phyloP scores from a whole-genome alignment of 2,329 filamentous ascomycete genomes.

The Cladosporium sp. region DNA sequence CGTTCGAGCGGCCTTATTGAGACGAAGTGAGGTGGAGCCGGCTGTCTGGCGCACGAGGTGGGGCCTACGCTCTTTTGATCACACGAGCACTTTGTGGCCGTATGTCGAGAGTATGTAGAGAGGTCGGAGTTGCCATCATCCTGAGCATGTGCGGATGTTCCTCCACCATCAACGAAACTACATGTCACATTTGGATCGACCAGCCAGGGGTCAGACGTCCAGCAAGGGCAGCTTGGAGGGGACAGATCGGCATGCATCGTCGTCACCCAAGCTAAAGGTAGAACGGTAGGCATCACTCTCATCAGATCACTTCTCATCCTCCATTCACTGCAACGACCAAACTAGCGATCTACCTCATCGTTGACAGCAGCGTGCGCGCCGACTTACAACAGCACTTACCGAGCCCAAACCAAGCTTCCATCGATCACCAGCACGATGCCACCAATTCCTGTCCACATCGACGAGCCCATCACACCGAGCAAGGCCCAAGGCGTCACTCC shows the following conservation, averaged over 20 bases:
- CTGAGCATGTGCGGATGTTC: too few relatives aligned
- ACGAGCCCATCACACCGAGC: constrained; percentile 42
- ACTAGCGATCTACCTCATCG: too few relatives aligned
- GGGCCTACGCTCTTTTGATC: too few relatives aligned
- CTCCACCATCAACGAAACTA: neutral
- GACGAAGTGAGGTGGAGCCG: neutral
- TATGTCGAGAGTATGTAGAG: too few relatives aligned
- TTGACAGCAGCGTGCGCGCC: neutral
- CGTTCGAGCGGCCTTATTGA: neutral
- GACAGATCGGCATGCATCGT: constrained; percentile 5
- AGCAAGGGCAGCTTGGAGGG: neutral
- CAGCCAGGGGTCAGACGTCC: neutral
- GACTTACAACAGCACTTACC: neutral
- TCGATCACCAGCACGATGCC: constrained; percentile 35
- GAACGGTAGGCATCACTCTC: neutral
- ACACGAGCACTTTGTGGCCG: too few relatives aligned
- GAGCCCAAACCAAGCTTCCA: neutral
- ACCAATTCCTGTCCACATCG: constrained; percentile 43
- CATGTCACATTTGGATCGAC: neutral
- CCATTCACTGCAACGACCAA: neutral
- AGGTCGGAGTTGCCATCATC: too few relatives aligned
- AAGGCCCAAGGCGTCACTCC: constrained; percentile 36
- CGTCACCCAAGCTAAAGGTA: neutral
- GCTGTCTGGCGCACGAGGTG: neutral
- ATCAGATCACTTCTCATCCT: neutral